Conservation (phyloP, 345 rosid species). For the Chamaenerion angustifolium region DNA sequence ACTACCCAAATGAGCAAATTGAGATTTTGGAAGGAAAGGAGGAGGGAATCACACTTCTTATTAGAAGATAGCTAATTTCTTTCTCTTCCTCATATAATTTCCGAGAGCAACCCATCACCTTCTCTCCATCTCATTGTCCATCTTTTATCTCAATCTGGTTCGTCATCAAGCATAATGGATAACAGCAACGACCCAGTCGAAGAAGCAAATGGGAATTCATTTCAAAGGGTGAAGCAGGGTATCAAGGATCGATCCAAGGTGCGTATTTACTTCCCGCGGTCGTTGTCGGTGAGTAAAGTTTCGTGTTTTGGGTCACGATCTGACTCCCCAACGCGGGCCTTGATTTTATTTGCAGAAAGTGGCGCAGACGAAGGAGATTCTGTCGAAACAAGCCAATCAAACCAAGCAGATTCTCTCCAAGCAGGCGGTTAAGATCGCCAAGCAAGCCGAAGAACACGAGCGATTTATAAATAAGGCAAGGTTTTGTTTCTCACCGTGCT, state of each 20-base stretch:
- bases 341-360: conserved; percentile 32
- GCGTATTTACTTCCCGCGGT: neutral
- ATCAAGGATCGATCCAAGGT: conserved; percentile 67
- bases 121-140: too few species aligned
- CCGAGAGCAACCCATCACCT: too few species aligned
- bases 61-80: too few species aligned
- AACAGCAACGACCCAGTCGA: conserved; percentile 30
- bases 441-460: conserved; percentile 90
- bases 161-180: conserved; percentile 18
- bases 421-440: conserved; percentile 86
- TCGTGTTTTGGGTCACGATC: neutral
- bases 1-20: too few species aligned
- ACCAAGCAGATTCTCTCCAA: conserved; percentile 75
- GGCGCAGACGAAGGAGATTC: conserved; percentile 60
- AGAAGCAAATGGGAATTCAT: conserved; percentile 23
- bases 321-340: conserved; percentile 11
- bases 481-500: neutral
- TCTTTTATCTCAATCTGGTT: too few species aligned
- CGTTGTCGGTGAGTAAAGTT: neutral
- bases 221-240: conserved; percentile 22
- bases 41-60: too few species aligned
- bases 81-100: too few species aligned
- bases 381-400: conserved; percentile 68
- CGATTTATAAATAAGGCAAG: conserved; percentile 65
- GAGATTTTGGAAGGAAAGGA: too few species aligned